Base-by-base conservation (phyloP, 1,139 yeast genomes). In the Yamadazyma trypodendri region DNA sequence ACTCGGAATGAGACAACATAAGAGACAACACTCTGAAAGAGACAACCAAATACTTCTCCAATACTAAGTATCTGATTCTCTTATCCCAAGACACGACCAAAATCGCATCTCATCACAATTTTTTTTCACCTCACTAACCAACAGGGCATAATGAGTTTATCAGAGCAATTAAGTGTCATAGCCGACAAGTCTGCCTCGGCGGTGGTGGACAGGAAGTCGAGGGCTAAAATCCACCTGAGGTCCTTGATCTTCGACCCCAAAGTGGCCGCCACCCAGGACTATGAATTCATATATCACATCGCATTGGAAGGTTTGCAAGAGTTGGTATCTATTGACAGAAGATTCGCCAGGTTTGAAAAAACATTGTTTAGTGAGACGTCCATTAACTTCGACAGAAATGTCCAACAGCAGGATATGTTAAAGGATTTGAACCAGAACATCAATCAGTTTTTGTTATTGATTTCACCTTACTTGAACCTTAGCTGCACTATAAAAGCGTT, bases 261-360 rank as follows among this genome's bases (percentile, higher is more conserved):
- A 54, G 81, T 79, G 41, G 98, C 99, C 18, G 86, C 95, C 9
- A 77, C 90, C 27, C 98, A 94, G 65, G 98, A 94, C 59, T 89
- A 79, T 55, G 97, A 89, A 54, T 72, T 83, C 38, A 80, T 92
- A 44, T 86, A 75, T 56, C 77, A 81, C 39, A 76, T 79, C 40
- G 85, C 94, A 2, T 52, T 75, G 7, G 94, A 84, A 44, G 96
- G 96, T 0, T 72, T 89, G 36, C 79, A 79, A 28, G 94, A 87
- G 49, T 69, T 92, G 37, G 76, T 75, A 36, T 65, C 73, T 13
- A 61, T 90, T 16, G 97, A 92, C 52, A 71, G 77, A n/a, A 74
- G 92, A 41, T 90, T 92, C 56, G 57, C 67, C 7, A 75, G 75
- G 45, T 92, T 92, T 58, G 75, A 74, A 48, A 71, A 69, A 41